Evolutionary conservation across 2,329 filamentous ascomycete genomes (phyloP), one percentile per base, ranked within the genome.

Genomic region (Trichoderma sp.): DNA sequence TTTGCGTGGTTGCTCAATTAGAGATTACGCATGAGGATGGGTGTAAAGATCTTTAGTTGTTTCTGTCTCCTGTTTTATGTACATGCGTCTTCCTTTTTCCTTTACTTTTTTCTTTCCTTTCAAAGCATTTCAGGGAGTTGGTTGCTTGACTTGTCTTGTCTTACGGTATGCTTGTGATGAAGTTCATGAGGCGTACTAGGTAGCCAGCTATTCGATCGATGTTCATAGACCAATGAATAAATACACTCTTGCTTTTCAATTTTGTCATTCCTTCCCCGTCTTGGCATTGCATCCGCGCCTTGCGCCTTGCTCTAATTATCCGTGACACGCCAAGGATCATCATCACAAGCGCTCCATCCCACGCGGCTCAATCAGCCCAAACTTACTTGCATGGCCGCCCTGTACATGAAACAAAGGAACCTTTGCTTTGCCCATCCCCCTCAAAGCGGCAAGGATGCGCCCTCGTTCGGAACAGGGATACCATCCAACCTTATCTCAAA

Each of bases 81-180:
- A 15, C 62, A 50, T 12, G 28, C 32, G 63, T 13, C 32, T 64
- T 47, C 7, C 12, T 15, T 26, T 63, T 26, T 43, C n/a, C 26
- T 26, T 26, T 26, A 26, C 26, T 26, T n/a, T 66, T 65, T 23
- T 32, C 9, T 26, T 36, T 12, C 23, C 15, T 13, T 26, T 23
- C 43, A 3, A 20, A 70, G 68, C 68, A 70, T 70, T 70, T 64
- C n/a, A 43, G 32, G 68, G 68, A 57, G 68, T 70, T 64, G 68
- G 67, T 43, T 64, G 66, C 34, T 70, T 64, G 17, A 20, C 15
- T 43, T 36, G 34, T 36, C 34, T 47, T 69, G 30, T 32, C 30
- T 50, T 68, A 32, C 15, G 23, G 23, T 68, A 59, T 68, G 36
- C 26, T 50, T 61, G 43, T 53, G 36, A 67, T 13, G 39, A 55